phyloP scores from a whole-genome alignment of 1,139 yeast species.

The Taiozyma onychis region DNA sequence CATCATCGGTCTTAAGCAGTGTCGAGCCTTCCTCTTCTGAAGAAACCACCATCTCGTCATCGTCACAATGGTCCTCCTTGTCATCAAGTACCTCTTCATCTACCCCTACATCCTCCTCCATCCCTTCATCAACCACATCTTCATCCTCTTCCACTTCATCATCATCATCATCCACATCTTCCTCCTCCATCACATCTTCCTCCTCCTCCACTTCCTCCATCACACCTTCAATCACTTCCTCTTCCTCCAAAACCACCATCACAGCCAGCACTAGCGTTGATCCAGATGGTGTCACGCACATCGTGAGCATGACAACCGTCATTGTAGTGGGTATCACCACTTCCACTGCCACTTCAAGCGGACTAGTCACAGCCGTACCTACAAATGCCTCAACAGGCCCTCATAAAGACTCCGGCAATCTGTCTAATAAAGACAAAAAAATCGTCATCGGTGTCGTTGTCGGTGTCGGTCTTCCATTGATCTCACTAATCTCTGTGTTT shows the following conservation, averaged over 20 bases:
- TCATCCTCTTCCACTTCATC: conserved; percentile 11
- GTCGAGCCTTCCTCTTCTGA: no score
- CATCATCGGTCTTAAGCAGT: no score
- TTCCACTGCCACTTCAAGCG: conserved; percentile 5
- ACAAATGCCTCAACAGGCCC: conserved; percentile 7
- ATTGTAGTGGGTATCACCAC: conserved; percentile 17
- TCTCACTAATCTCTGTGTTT: conserved; percentile 16
- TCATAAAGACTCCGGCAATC: conserved; percentile 21
- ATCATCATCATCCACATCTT: conserved; percentile 2
- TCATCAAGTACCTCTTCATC: background rate
- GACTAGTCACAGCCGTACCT: conserved; percentile 17
- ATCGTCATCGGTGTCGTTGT: conserved; percentile 46
- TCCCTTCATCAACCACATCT: background rate
- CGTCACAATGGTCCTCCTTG: background rate
- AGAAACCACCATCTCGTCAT: no score
- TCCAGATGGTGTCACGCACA: conserved; percentile 1
- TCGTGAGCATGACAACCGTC: conserved; percentile 20
- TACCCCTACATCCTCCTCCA: background rate
- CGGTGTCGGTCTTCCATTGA: conserved; percentile 33
- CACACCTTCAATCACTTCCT: no score
- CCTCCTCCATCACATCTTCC: conserved; percentile 1
- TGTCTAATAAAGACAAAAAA: conserved; percentile 36
- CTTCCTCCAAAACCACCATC: background rate
- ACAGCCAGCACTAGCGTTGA: conserved; percentile 1
- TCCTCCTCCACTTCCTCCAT: no score